Conservation (phyloP, 805 yeast genomes). For the Wickerhamomyces pijperi region DNA sequence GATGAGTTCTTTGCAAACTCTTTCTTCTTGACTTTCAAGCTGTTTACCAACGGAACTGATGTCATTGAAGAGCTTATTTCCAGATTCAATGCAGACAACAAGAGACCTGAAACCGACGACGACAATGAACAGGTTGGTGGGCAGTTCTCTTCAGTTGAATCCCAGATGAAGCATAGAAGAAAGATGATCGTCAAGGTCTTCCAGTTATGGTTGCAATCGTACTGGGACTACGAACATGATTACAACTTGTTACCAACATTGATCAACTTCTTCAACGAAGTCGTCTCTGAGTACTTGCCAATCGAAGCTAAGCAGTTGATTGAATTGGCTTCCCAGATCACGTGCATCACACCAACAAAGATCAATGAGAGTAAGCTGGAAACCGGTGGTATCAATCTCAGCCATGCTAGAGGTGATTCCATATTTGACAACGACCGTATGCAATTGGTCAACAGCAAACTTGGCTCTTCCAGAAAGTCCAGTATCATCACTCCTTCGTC, state of each 20-base stretch:
- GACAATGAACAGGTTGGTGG: constrained; percentile 21
- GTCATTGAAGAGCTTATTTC: constrained; percentile 56
- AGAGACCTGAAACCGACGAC: constrained; percentile 20
- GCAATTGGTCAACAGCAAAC: constrained; percentile 46
- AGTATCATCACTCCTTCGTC: constrained; percentile 28
- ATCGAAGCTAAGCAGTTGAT: constrained; percentile 52
- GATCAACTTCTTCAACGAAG: constrained; percentile 73
- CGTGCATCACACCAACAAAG: constrained; percentile 42
- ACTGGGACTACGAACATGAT: constrained; percentile 66
- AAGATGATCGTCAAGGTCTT: constrained; percentile 57
- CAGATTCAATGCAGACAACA: constrained; percentile 45
- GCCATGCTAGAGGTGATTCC: constrained; percentile 1
- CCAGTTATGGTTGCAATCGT: constrained; percentile 81
- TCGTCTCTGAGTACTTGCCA: constrained; percentile 49
- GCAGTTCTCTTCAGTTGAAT: constrained; percentile 25
- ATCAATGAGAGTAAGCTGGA: constrained; percentile 12
- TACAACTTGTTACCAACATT: constrained; percentile 53
- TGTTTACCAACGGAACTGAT: constrained; percentile 56
- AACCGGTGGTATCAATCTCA: constrained; percentile 2
- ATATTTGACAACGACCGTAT: constrained; percentile 11
- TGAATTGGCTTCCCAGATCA: constrained; percentile 50
- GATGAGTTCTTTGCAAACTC: constrained; percentile 61
- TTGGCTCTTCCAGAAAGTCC: constrained; percentile 19
- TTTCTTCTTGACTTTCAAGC: constrained; percentile 66
- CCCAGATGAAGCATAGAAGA: constrained; percentile 44